Conservation (phyloP, 257 asterid genomes). For the Penstemon barbatus region DNA sequence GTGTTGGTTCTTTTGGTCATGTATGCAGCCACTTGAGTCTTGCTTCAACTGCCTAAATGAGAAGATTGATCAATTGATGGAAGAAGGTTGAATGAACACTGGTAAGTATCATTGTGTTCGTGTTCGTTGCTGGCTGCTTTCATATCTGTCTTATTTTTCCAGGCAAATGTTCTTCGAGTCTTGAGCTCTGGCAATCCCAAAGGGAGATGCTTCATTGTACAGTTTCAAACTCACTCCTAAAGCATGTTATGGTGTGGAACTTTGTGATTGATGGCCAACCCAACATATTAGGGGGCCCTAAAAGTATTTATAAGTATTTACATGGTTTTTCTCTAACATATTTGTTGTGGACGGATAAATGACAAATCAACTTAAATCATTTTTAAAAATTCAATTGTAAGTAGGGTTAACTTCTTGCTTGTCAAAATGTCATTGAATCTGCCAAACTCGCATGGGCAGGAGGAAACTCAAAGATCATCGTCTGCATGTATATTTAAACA, state of each 20-base stretch:
- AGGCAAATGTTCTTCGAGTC: constrained; percentile 33
- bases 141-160: constrained; percentile 41
- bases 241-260: constrained; percentile 26
- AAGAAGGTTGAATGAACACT: background rate
- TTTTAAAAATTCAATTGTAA: too few relatives aligned
- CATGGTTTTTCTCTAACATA: too few relatives aligned
- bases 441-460: too few relatives aligned
- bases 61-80: constrained; percentile 3
- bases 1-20: constrained; percentile 37
- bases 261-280: too few relatives aligned
- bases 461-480: too few relatives aligned
- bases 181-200: constrained; percentile 14
- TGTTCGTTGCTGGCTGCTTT: constrained; percentile 56
- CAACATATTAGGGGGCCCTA: too few relatives aligned
- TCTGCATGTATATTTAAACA: too few relatives aligned
- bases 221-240: background rate
- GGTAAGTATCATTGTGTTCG: constrained; percentile 38
- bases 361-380: too few relatives aligned
- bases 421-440: too few relatives aligned
- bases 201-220: constrained; percentile 19
- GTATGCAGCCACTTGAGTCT: constrained; percentile 52
- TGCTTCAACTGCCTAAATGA: constrained; percentile 49
- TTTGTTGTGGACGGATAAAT: too few relatives aligned
- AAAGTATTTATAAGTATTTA: too few relatives aligned
- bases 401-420: too few relatives aligned